These are phyloP conservation scores for Plasmopara viticola DNA, from an alignment of 352 stramenopile genomes.

Conservation along the genomic window DNA sequence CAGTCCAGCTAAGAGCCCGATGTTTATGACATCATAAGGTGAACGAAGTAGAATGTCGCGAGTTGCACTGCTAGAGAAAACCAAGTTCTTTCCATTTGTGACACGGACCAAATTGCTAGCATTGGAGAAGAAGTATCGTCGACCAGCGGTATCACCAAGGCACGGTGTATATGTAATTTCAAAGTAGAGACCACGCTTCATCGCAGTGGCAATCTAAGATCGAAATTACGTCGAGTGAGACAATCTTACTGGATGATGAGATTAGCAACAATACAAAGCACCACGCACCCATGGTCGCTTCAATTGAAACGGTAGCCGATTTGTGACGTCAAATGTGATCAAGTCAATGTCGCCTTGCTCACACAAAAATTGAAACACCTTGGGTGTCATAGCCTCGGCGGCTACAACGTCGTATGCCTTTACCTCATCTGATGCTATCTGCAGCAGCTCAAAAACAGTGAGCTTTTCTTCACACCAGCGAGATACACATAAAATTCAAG, in stretches of 20 bases:
- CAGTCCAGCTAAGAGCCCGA: constrained; percentile 64
- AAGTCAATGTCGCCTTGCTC: constrained; percentile 74
- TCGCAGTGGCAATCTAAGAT: constrained; percentile 51
- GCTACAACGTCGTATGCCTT: constrained; percentile 79
- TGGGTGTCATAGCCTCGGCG: constrained; percentile 47
- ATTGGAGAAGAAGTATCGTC: constrained; percentile 85
- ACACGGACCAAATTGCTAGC: constrained; percentile 69
- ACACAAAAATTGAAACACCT: constrained; percentile 82
- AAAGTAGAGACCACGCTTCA: constrained; percentile 69
- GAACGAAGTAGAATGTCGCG: constrained; percentile 73
- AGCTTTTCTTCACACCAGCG: background rate
- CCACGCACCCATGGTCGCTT: constrained; percentile 62
- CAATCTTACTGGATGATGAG: no score
- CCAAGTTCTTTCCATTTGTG: constrained; percentile 57
- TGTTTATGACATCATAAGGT: constrained; percentile 77
- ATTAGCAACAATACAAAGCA: background rate
- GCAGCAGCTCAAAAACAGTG: background rate
- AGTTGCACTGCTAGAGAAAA: constrained; percentile 66
- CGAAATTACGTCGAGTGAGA: no score
- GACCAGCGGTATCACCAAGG: constrained; percentile 64
- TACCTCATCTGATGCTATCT: constrained; percentile 47
- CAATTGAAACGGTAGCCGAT: constrained; percentile 71
- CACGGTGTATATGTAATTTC: constrained; percentile 78
- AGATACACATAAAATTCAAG: background rate
- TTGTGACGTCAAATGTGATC: constrained; percentile 78